Base-by-base conservation (phyloP, 1,284 basidiomycete species). In the Coniferiporia sulphurascens region DNA sequence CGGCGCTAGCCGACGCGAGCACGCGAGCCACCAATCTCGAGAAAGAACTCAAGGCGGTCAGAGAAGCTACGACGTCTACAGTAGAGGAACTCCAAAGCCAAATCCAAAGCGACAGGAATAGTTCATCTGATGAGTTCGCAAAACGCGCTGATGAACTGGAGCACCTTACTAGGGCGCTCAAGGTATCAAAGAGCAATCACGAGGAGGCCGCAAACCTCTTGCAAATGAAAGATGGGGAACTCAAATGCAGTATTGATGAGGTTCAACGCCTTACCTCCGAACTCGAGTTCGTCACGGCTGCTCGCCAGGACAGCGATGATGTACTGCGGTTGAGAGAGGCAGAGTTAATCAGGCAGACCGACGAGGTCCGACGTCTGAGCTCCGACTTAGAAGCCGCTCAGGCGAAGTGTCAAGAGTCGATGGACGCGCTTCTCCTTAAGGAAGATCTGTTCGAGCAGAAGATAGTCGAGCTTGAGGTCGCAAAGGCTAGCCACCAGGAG, bases 401-500 rank as follows among this genome's bases (percentile, higher is more conserved):
- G 13, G 45, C 50, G 13, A 45, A 21, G 19, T 27, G 34, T 17
- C 53, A 55, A 3, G 53, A 51, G 12, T 34, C 43, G 9, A 36
- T 21, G 54, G 27, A 52, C 12, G 48, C 22, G 10, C 36, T 58
- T 17, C 32, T 35, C 21, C 34, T 41, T 17, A 55, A 56, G 34
- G 59, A 60, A 17, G 19, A 46, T 15, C 17, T 51, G 34, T 36
- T 60, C 32, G 19, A 55, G 22, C 13, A 21, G 27, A 55, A 44
- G 38, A 44, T 45, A 4, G 1, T 15, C 41, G 55, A 61, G 22
- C 50, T 61, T 10, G 46, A 53, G 32, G 35, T 36, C 6, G 19
- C 44, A 15, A 60, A 46, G 21, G 45, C 51, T 19, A 57, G 41
- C 17, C 38, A 48, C 21, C 48, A 43, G 15, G 60, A 56, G 7